Evolutionary conservation across 2,329 filamentous ascomycete genomes (phyloP), one percentile per base, ranked within the genome.

Genomic region (Monosporascus sp.): DNA sequence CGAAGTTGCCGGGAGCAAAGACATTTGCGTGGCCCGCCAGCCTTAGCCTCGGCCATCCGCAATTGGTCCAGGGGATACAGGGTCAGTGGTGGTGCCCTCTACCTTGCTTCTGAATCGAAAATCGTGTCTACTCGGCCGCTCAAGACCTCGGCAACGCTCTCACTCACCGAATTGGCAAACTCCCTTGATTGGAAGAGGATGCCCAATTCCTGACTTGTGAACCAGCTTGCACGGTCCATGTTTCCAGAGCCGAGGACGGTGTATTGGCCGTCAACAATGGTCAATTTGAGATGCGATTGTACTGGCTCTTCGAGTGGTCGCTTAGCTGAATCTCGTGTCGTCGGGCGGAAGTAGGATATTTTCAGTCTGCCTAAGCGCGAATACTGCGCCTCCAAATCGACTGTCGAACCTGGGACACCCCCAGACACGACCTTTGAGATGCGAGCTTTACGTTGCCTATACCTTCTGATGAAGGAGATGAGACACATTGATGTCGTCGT

Each of bases 171-270:
- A 1, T 45, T 55, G 4, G 70, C 71, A 45, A 77, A 64, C 0
- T 60, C 59, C 2, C 41, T 50, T 35, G 68, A 71, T 45, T 78
- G 71, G 51, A 84, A 78, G 41, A 84, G 63, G 31, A 94, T 74
- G 1, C 89, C 89, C 22, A 94, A 73, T 70, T 95, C 90, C 70
- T 94, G 90, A 67, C 88, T 92, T 5, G 90, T 94, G 70, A 83
- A 92, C 88, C 88, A 94, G 65, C 88, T 92, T 7, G 90, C 89
- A 1, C 89, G 80, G 70, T 95, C 90, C 78, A 92, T 83, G 66
- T 95, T 95, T 1, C 89, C 89, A 18, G 88, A 92, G 0, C 90
- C 90, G 3, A 94, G 72, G 1, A 94, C 76, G 1, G 86, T 75
- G 20, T 84, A 82, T 56, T 84, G 75, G 1, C 76, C 76, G 66